Percentiles rank a stretch among this genome's conserved stretches.
phyloP scores from a whole-genome alignment of 2,329 filamentous ascomycete genomes.

The Ceratocystis alfenasii region DNA sequence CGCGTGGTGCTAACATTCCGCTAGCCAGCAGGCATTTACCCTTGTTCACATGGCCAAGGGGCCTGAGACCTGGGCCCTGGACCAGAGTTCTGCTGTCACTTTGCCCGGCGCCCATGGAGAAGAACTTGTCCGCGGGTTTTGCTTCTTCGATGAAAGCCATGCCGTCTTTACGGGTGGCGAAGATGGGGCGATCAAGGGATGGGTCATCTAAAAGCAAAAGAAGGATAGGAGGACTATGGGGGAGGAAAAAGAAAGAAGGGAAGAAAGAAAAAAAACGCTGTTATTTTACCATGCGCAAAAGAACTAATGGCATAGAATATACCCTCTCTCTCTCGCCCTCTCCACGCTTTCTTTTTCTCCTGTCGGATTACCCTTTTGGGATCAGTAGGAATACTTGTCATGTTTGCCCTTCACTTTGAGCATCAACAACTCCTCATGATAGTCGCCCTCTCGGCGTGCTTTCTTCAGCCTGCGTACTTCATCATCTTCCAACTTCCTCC shows the following conservation, averaged over 20 bases:
- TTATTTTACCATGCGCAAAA: background rate
- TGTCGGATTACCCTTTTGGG: background rate
- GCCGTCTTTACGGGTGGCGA: constrained; percentile 48
- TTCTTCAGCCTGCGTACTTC: constrained; percentile 75
- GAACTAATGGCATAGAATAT: background rate
- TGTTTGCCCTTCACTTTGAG: constrained; percentile 87
- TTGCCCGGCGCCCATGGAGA: constrained; percentile 50
- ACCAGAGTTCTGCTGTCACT: constrained; percentile 44
- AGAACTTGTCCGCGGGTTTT: constrained; percentile 53
- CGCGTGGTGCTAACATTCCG: background rate
- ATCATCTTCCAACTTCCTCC: constrained; percentile 64
- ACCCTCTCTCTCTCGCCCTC: background rate
- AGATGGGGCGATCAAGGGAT: constrained; percentile 46
- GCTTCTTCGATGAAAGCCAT: constrained; percentile 49
- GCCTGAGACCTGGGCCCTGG: constrained; percentile 41
- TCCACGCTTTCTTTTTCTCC: background rate
- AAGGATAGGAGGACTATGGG: constrained; percentile 3
- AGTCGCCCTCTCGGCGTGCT: constrained; percentile 75
- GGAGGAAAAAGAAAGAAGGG: background rate
- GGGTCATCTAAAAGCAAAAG: constrained; percentile 30
- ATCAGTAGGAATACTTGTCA: constrained; percentile 54
- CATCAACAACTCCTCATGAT: constrained; percentile 75
- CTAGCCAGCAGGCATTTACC: constrained; percentile 45
- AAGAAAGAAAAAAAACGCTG: background rate
- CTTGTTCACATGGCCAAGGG: constrained; percentile 46